Evolutionary conservation across 2,329 filamentous ascomycete genomes (phyloP), one percentile per base, ranked within the genome.

Genomic region (Aspergillus flavus): DNA sequence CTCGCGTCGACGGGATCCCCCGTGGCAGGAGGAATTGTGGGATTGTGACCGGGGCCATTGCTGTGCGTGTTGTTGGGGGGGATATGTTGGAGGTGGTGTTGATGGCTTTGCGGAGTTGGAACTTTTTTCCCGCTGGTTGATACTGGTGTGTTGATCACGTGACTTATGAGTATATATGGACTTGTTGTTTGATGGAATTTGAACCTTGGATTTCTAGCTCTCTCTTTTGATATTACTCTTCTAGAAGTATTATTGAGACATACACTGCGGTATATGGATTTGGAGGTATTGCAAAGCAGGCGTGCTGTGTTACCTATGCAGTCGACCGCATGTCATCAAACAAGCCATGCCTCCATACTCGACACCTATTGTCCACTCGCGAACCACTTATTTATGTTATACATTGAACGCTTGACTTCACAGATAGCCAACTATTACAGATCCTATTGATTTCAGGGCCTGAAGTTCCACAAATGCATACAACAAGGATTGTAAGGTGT

Each of bases 21-120:
- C 87, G 84, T 4, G 89, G 89, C 46, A 91, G 84, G n/a, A 91
- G 84, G 73, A 91, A 91, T 54, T 85, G 84, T 34, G 89, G 89
- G 65, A 91, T 90, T 61, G 71, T 53, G 10, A 68, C 54, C 50
- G 68, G 56, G 5, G 69, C 64, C 69, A 71, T 72, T 32, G 52
- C 65, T 23, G 14, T 21, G 12, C 19, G n/a, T 39, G n/a, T 14
- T 39, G 19, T 21, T 16, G 11, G n/a, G n/a, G 52, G 23, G 6
- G n/a, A 21, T n/a, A 39, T 16, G 21, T 36, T 7, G 34, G 41
- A 58, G 64, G 60, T 48, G 62, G 58, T 57, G 66, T 68, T 61
- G 58, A 55, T 63, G 26, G 43, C 39, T 57, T 52, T 55, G 57
- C 34, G 56, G 45, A 23, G 61, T 46, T 34, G 55, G 58, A 28